phyloP scores from a whole-genome alignment of 2,329 filamentous ascomycete genomes.

The Colletotrichum karsti region DNA sequence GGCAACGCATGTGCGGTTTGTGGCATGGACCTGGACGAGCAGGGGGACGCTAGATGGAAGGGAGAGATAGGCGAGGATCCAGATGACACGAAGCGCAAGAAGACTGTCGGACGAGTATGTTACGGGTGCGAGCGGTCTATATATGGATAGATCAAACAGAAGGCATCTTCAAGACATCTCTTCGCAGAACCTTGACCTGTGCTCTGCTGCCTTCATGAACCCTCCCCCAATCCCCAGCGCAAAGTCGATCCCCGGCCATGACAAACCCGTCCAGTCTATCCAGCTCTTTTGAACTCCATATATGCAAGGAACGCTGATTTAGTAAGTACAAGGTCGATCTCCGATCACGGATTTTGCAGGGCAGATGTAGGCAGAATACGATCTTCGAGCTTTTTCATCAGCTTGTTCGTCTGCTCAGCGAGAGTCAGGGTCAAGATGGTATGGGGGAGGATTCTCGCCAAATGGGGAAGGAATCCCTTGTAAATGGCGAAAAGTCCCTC shows the following conservation, averaged over 20 bases:
- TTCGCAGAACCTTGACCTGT: not conserved
- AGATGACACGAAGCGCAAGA: conserved; percentile 34
- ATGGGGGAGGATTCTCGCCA: conserved; percentile 93
- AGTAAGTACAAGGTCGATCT: conserved; percentile 12
- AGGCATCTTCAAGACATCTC: not conserved
- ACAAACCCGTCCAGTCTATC: not conserved
- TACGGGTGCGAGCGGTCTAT: conserved; percentile 79
- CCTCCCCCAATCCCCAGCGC: not conserved
- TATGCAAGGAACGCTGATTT: conserved; percentile 27
- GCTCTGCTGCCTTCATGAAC: not conserved
- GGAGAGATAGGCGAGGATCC: conserved; percentile 63
- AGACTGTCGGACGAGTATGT: conserved; percentile 58
- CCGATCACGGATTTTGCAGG: conserved; percentile 38
- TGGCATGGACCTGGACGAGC: conserved; percentile 70
- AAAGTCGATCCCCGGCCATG: conserved; percentile 2
- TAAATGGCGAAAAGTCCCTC: conserved; percentile 94
- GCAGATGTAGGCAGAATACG: conserved; percentile 56
- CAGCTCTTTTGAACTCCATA: conserved; percentile 25
- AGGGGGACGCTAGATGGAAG: conserved; percentile 70
- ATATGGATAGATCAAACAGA: conserved; percentile 49
- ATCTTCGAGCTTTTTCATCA: conserved; percentile 81
- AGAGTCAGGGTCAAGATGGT: conserved; percentile 93
- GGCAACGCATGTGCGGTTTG: conserved; percentile 71
- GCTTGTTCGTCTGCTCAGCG: conserved; percentile 96
- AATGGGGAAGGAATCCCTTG: conserved; percentile 95